phyloP scores from a whole-genome alignment of 192 early-diverging fungal genomes.

The Mortierella alpina region DNA sequence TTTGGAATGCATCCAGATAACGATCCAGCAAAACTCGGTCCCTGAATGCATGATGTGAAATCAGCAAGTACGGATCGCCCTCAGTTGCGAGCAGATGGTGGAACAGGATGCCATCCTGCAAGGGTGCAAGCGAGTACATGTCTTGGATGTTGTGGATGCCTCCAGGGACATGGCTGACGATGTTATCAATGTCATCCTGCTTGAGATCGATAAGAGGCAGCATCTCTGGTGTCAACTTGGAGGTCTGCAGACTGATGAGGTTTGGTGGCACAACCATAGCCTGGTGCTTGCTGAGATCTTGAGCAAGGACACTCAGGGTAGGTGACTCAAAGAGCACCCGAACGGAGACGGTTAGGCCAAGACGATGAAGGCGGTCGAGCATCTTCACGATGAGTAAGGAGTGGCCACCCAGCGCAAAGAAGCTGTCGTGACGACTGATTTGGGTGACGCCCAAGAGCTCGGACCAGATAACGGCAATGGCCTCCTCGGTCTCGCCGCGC shows the following conservation, averaged over 20 bases:
- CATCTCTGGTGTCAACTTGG: conserved; percentile 4
- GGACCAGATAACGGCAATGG: background rate
- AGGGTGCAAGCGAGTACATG: conserved; percentile 5
- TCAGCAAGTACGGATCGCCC: conserved; percentile 10
- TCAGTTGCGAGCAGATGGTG: conserved; percentile 1
- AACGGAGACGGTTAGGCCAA: conserved; percentile 2
- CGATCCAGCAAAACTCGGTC: background rate
- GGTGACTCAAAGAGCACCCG: background rate
- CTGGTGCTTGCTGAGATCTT: no score
- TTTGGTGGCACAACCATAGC: background rate
- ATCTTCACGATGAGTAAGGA: conserved; percentile 11
- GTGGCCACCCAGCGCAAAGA: conserved; percentile 35
- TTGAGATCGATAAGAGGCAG: conserved; percentile 6
- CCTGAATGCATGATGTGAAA: background rate
- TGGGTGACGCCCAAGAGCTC: conserved; percentile 1
- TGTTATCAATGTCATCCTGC: conserved; percentile 11
- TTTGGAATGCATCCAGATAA: conserved; percentile 14
- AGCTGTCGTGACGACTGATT: conserved; percentile 15
- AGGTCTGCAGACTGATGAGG: background rate
- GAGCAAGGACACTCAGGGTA: conserved; percentile 1
- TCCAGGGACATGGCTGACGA: background rate
- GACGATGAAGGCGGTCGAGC: background rate
- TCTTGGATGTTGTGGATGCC: conserved; percentile 11
- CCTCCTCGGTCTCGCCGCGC: conserved; percentile 9
- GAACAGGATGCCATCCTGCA: conserved; percentile 23